phyloP scores from a whole-genome alignment of 2,329 filamentous ascomycete species.

The Pseudocercospora eumusae region DNA sequence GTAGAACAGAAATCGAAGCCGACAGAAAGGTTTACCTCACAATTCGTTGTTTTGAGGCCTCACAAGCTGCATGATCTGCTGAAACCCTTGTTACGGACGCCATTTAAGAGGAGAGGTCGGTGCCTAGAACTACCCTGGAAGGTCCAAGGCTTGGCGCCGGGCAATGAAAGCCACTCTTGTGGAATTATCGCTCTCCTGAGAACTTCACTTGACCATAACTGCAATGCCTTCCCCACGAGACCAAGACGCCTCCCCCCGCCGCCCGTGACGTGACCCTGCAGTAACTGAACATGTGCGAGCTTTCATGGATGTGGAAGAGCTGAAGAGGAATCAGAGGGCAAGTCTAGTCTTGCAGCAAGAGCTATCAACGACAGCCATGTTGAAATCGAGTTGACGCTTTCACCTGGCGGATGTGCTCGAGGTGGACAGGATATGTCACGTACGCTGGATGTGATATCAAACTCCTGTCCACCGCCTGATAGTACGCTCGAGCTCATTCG shows the following conservation, averaged over 20 bases:
- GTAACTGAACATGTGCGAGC: background rate
- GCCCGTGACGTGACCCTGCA: background rate
- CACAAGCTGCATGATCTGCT: too few species aligned
- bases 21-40: too few species aligned
- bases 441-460: background rate
- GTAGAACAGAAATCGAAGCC: too few species aligned
- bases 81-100: too few species aligned
- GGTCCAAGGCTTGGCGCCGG: background rate
- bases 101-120: too few species aligned
- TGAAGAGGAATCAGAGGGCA: background rate
- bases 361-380: background rate
- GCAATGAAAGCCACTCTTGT: background rate
- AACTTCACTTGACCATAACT: background rate
- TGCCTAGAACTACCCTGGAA: too few species aligned
- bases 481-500: background rate
- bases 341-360: background rate
- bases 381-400: background rate
- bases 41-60: too few species aligned
- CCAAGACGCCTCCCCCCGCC: too few species aligned
- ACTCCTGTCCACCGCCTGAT: background rate
- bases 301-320: background rate
- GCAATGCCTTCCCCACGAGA: background rate
- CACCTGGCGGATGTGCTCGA: background rate
- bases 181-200: background rate
- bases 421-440: background rate